Base-by-base conservation (phyloP, 805 yeast genomes). In the Candida gorgasii region DNA sequence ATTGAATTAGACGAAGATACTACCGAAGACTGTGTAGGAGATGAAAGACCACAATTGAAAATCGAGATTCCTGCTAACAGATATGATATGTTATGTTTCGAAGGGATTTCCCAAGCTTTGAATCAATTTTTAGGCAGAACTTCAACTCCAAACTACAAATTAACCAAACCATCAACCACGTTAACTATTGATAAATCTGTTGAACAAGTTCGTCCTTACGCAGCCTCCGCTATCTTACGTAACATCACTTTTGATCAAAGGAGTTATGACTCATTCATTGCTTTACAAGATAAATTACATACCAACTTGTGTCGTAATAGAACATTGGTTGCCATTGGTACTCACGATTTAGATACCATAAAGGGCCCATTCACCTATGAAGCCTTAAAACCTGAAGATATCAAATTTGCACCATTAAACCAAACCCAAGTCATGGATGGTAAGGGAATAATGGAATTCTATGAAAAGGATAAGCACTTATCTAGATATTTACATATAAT, bases 21-120 rank as follows among this genome's bases (percentile, higher is more conserved):
- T 61, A 86, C 95, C 32, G 88, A 85, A 27, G 82, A 78, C 36
- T 83, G 85, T 51, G 67, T 62, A 46, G 62, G 72, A n/a, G 86
- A 80, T 50, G 96, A 88, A 67, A 84, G 96, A 65, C 97, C 99
- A n/a, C 95, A 92, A 67, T 77, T 88, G 57, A 93, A 93, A 71
- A 89, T 93, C 58, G 99, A 93, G 66, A 83, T 95, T 50, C 97
- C 97, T 45, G 99, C 99, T 49, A 93, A 93, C 72, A 86, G 99
- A 75, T 95, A 93, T 61, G 99, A 93, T 65, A 82, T 93, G 90
- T 80, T 93, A 52, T 95, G 99, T 74, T 86, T 89, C 55, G 99
- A 93, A 69, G 99, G 99, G 61, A 89, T 93, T 65, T 89, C 97
- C 1, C 95, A 89, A 61, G 92, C 98, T 1, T 73, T 93, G 61